These are phyloP conservation scores for Calonectria pseudoreteaudii DNA, from an alignment of 2,329 filamentous ascomycete species.

Conservation along the genomic window DNA sequence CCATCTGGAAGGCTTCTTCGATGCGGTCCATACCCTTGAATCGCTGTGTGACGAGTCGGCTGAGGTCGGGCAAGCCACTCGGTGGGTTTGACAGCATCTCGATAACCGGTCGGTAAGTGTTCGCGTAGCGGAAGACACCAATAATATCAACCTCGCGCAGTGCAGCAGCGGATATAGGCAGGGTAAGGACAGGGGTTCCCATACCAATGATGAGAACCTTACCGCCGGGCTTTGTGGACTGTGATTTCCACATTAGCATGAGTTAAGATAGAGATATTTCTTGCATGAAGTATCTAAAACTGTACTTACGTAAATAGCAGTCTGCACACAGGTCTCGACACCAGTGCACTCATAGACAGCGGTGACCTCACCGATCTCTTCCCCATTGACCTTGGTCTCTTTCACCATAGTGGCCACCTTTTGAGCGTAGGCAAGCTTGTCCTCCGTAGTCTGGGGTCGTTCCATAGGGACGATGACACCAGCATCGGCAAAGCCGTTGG, in stretches of 20 bases:
- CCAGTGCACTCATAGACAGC: conserved; percentile 84
- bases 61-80: conserved; percentile 70
- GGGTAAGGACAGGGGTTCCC: conserved; percentile 76
- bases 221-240: conserved; percentile 74
- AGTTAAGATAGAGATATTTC: background rate
- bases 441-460: conserved; percentile 61
- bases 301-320: conserved; percentile 73
- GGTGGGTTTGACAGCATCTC: conserved; percentile 61
- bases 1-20: conserved; percentile 78
- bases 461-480: conserved; percentile 62
- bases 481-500: conserved; percentile 67
- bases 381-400: conserved; percentile 49
- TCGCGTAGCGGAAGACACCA: conserved; percentile 79
- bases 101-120: conserved; percentile 74
- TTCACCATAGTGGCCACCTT: conserved; percentile 60
- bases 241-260: conserved; percentile 3
- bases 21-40: conserved; percentile 73
- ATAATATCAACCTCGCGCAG: conserved; percentile 78
- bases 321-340: conserved; percentile 80
- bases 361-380: conserved; percentile 71
- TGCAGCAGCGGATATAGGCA: conserved; percentile 76
- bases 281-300: background rate
- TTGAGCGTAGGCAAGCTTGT: conserved; percentile 64
- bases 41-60: conserved; percentile 77
- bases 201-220: conserved; percentile 79